These are phyloP conservation scores for Thraustotheca clavata DNA, from an alignment of 352 stramenopile species.

Conservation along the genomic window DNA sequence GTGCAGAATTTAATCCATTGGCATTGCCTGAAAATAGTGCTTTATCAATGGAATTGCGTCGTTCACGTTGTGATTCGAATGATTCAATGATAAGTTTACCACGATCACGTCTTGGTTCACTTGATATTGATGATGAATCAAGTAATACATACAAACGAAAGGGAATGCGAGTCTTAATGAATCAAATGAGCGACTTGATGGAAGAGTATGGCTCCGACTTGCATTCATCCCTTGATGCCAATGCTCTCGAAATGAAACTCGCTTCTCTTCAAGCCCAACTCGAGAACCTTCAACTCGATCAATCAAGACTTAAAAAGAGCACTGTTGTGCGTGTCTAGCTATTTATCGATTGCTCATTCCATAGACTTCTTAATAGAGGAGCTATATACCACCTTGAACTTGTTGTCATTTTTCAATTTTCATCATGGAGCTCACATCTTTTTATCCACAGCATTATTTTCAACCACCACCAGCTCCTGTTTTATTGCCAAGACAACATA, in stretches of 20 bases:
- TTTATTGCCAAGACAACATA: too few species aligned
- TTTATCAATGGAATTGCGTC: conserved; percentile 12
- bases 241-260: conserved; percentile 13
- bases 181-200: conserved; percentile 22
- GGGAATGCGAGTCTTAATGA: conserved; percentile 14
- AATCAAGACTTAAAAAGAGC: conserved; percentile 15
- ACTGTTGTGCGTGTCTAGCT: conserved; percentile 17
- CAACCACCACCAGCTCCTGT: too few species aligned
- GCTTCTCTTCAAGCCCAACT: conserved; percentile 14
- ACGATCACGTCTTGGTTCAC: conserved; percentile 8
- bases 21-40: conserved; percentile 17
- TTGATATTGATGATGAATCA: conserved; percentile 12
- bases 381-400: too few species aligned
- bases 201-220: conserved; percentile 9
- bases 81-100: conserved; percentile 15
- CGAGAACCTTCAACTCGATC: conserved; percentile 14
- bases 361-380: too few species aligned
- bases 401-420: too few species aligned
- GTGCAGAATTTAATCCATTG: conserved; percentile 65
- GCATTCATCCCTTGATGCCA: not conserved
- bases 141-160: conserved; percentile 13
- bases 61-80: conserved; percentile 9
- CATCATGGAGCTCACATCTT: too few species aligned
- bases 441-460: too few species aligned
- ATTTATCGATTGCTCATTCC: too few species aligned